phyloP scores from a whole-genome alignment of 495 filamentous ascomycete species.

The Platismatia glauca region DNA sequence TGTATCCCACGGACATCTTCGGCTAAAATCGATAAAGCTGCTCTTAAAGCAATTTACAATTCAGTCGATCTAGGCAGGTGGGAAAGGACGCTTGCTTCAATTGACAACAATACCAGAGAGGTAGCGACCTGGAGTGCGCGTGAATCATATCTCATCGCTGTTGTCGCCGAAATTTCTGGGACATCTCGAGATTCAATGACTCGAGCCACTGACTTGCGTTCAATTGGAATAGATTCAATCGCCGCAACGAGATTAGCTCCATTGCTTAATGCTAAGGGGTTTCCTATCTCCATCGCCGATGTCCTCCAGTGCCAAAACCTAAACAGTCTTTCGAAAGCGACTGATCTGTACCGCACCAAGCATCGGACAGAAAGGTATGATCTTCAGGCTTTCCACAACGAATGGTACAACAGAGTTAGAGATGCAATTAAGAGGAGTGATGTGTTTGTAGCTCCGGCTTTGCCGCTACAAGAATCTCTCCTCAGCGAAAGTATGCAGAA shows the following conservation, averaged over 20 bases:
- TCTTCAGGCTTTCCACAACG: slow-evolving; percentile 24
- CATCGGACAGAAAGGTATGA: slow-evolving; percentile 19
- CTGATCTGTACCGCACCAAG: not conserved
- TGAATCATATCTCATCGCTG: slow-evolving; percentile 21
- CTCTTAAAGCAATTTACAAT: slow-evolving; percentile 27
- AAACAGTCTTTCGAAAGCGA: slow-evolving; percentile 1
- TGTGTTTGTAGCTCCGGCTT: slow-evolving; percentile 20
- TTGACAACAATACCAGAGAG: not conserved
- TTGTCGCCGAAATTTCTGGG: slow-evolving; percentile 25
- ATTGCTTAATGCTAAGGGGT: slow-evolving; percentile 26
- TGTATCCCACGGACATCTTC: slow-evolving; percentile 31
- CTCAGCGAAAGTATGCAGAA: slow-evolving; percentile 31
- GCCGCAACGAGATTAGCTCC: slow-evolving; percentile 29
- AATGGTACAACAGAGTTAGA: slow-evolving; percentile 19
- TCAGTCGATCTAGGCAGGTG: slow-evolving; percentile 27
- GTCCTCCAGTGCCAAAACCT: slow-evolving; percentile 29
- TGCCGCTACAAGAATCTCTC: slow-evolving; percentile 32
- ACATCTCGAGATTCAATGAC: slow-evolving; percentile 24
- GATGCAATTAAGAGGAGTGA: slow-evolving; percentile 19
- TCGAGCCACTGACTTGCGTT: slow-evolving; percentile 25
- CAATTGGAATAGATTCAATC: slow-evolving; percentile 33
- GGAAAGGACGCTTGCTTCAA: slow-evolving; percentile 25
- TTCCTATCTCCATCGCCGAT: slow-evolving; percentile 26
- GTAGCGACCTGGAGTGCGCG: slow-evolving; percentile 6
- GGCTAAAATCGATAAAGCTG: slow-evolving; percentile 30